These are phyloP conservation scores for Scheffersomyces quercinus DNA, from an alignment of 1,139 yeast species.

Conservation along the genomic window DNA sequence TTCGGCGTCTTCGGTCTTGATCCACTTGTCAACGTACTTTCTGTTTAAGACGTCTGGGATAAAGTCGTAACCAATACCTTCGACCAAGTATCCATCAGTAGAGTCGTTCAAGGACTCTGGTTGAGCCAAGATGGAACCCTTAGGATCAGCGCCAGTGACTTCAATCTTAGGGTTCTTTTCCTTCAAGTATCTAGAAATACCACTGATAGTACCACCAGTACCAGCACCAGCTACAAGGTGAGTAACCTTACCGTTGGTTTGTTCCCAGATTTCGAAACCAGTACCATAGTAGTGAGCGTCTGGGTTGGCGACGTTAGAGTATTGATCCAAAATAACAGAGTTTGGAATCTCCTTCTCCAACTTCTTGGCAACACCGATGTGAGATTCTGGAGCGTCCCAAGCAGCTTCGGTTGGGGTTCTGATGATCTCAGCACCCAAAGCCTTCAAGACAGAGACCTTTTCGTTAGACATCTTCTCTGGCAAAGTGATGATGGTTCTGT, in stretches of 20 bases:
- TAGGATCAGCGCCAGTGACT: conserved; percentile 83
- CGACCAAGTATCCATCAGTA: conserved; percentile 71
- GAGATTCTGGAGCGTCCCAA: conserved; percentile 91
- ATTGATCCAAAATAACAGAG: conserved; percentile 84
- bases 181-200: conserved; percentile 76
- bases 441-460: conserved; percentile 84
- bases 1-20: conserved; percentile 83
- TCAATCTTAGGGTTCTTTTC: conserved; percentile 63
- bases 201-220: conserved; percentile 83
- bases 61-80: conserved; percentile 91
- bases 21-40: conserved; percentile 70
- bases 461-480: conserved; percentile 95
- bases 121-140: conserved; percentile 80
- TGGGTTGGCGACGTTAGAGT: conserved; percentile 77
- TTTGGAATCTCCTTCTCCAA: conserved; percentile 84
- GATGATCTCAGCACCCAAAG: conserved; percentile 87
- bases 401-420: conserved; percentile 94
- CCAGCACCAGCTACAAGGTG: conserved; percentile 91
- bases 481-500: conserved; percentile 82
- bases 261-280: conserved; percentile 85
- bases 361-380: conserved; percentile 83
- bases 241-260: conserved; percentile 69
- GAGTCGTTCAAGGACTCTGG: conserved; percentile 74
- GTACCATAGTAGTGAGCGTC: conserved; percentile 84
- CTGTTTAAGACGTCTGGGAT: conserved; percentile 80